These are phyloP conservation scores for Aspergillus cejpii DNA, from an alignment of 2,329 filamentous ascomycete species.

Conservation along the genomic window DNA sequence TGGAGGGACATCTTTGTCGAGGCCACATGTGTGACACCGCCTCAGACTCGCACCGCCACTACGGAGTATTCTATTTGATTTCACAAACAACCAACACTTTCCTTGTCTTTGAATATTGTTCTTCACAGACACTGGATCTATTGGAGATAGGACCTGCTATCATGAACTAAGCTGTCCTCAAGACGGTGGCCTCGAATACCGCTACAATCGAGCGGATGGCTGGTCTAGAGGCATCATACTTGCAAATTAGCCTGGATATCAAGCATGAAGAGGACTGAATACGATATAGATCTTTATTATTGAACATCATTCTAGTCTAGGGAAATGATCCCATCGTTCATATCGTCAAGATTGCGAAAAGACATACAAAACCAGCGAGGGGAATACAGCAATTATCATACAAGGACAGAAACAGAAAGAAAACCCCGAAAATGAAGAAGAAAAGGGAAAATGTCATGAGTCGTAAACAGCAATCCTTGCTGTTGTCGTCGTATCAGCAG, in stretches of 20 bases:
- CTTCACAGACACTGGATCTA: background rate
- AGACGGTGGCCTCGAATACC: too few relatives aligned
- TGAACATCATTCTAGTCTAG: background rate
- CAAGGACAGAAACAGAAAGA: background rate
- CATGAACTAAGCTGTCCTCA: too few relatives aligned
- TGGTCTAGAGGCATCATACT: too few relatives aligned
- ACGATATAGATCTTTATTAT: too few relatives aligned
- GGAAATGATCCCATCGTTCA: background rate
- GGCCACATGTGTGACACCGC: constrained; percentile 4
- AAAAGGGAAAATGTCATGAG: constrained; percentile 2
- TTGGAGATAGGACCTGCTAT: too few relatives aligned
- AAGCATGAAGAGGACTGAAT: too few relatives aligned
- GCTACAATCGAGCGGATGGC: too few relatives aligned
- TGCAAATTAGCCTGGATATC: too few relatives aligned
- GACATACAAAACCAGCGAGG: background rate
- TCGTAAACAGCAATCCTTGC: too few relatives aligned
- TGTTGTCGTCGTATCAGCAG: background rate
- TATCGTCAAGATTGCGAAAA: background rate
- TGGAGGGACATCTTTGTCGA: constrained; percentile 1
- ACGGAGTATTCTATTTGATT: background rate
- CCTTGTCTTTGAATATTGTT: background rate
- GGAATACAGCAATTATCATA: background rate
- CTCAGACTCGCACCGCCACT: constrained; percentile 7
- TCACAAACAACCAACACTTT: background rate
- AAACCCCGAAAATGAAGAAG: background rate